Base-by-base conservation (phyloP, 495 filamentous ascomycete genomes). In the Xylaria cubensis region DNA sequence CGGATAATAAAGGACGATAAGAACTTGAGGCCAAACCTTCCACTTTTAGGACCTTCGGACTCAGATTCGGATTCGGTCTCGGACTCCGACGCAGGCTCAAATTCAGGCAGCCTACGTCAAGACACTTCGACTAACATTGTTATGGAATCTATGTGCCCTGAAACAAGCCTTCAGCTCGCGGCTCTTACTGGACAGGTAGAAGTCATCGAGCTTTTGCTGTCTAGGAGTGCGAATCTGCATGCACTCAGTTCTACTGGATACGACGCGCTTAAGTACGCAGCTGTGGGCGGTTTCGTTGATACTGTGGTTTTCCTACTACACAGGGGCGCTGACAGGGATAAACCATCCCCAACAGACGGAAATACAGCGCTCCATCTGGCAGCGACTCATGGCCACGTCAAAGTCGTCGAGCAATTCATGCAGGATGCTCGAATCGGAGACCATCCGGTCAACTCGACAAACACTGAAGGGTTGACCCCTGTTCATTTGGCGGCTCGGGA, bases 161-260 rank as follows among this genome's bases (percentile, higher is more conserved):
- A 51, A 51, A 51, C 48, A 51, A 21, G 48, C n/a, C 48, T 51
- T 51, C 48, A 51, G 48, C 48, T 51, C 0, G 48, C 48, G 48
- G 48, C 48, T 51, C 48, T 51, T 51, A 51, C 48, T 17, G 48
- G 48, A 51, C 48, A 51, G 48, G 48, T 51, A 51, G 48, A 51
- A 15, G 15, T 51, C 19, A 51, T 51, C 48, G 48, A 51, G 48
- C 48, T 51, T 51, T 51, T 51, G 48, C 48, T 51, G 48, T 51
- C 48, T 51, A 51, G 19, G 48, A 51, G 48, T 51, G 48, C 48
- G 48, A 4, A 51, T 51, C 48, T 51, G 48, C 48, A 51, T 51
- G 48, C 48, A 51, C 3, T 51, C 48, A 51, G 48, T 17, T 51
- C 48, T 17, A 51, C 48, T 9, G 48, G 48, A 9, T 51, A 51